Evolutionary conservation across 345 rosid species (phyloP).

Genomic region (Populus deltoides): DNA sequence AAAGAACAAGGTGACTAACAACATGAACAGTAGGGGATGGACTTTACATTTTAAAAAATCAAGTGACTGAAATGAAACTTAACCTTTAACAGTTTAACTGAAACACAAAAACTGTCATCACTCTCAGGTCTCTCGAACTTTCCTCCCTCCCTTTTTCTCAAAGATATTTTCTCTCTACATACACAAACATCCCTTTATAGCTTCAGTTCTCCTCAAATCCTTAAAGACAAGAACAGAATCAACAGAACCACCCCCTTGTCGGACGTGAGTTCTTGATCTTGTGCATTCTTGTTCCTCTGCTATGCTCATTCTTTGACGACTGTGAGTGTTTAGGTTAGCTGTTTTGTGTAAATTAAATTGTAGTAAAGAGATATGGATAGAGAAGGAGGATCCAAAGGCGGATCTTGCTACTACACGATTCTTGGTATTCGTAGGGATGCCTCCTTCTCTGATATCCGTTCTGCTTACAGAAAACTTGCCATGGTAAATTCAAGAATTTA

Average conservation of each 20-base stretch:
- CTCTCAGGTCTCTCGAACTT: conserved; percentile 45
- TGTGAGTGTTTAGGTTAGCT: background rate
- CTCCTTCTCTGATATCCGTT: conserved; percentile 73
- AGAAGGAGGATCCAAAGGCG: conserved; percentile 61
- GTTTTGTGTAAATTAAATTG: background rate
- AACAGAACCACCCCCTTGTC: background rate
- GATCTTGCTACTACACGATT: conserved; percentile 66
- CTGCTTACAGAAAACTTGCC: conserved; percentile 87
- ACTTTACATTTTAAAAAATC: too few relatives aligned
- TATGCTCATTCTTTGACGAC: background rate
- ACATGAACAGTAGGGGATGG: too few relatives aligned
- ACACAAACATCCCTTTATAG: background rate
- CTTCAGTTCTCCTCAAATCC: background rate
- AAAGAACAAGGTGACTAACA: too few relatives aligned
- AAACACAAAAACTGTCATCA: background rate
- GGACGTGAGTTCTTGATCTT: background rate
- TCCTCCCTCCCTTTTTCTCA: conserved; percentile 13
- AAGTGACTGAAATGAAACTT: too few relatives aligned
- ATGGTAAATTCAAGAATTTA: conserved; percentile 44
- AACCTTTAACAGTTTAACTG: too few relatives aligned
- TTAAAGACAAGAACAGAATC: background rate
- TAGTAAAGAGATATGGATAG: conserved; percentile 43
- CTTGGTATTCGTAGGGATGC: conserved; percentile 81
- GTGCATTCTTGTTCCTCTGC: background rate
- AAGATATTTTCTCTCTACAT: conserved; percentile 40